A percentile compares a stretch with the other conserved stretches of the same genome.
These are phyloP conservation scores for Wickerhamiella azyma DNA, from an alignment of 805 yeast genomes.

Conservation along the genomic window DNA sequence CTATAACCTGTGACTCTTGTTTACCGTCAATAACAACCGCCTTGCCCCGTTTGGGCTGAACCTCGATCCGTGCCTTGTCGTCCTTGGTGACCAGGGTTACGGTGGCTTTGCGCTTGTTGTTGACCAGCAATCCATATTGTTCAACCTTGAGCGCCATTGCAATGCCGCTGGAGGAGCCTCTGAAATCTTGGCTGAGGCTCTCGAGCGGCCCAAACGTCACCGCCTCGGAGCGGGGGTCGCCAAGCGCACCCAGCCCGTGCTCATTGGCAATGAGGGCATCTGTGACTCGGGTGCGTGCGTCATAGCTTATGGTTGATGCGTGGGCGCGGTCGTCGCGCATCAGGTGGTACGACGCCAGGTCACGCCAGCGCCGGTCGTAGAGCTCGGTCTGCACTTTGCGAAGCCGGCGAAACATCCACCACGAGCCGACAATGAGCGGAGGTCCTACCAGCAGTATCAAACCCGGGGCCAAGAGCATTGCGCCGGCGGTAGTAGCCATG, in stretches of 20 bases:
- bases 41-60: not conserved
- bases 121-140: conserved; percentile 2
- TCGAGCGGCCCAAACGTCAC: conserved; percentile 4
- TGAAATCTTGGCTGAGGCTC: conserved; percentile 7
- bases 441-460: conserved; percentile 7
- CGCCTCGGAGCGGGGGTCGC: not conserved
- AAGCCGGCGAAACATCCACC: not conserved
- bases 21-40: conserved; percentile 1
- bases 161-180: not conserved
- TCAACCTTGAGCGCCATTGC: not conserved
- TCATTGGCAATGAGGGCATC: conserved; percentile 8
- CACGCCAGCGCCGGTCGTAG: conserved; percentile 5
- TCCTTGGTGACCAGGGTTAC: conserved; percentile 1
- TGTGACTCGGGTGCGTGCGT: conserved; percentile 5
- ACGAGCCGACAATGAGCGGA: conserved; percentile 3
- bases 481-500: not conserved
- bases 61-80: conserved; percentile 1
- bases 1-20: not conserved
- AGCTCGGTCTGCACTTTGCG: conserved; percentile 1
- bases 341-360: conserved; percentile 6
- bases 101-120: conserved; percentile 5
- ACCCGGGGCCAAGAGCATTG: conserved; percentile 6
- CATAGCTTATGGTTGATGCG: not conserved
- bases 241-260: not conserved
- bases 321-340: not conserved